Base-by-base conservation (phyloP, 2,329 filamentous ascomycete genomes). In the Pestalotiopsis fici region DNA sequence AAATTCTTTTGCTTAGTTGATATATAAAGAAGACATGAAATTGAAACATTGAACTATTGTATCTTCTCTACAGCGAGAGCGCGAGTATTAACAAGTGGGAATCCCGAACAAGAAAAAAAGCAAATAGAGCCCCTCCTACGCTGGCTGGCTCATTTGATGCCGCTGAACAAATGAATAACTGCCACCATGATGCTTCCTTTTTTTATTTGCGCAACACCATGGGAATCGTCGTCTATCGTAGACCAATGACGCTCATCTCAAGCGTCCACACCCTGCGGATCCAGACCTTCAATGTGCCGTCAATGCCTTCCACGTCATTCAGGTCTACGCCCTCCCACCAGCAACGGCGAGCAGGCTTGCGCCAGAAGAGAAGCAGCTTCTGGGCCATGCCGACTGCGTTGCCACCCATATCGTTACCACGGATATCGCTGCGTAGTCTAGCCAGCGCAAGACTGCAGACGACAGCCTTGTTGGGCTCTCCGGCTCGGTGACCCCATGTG, bases 321-420 rank as follows among this genome's bases (percentile, higher is more conserved):
- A 99, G 85, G 79, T 98, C 95, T 47, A 99, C 92, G 27, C 96
- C 96, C 79, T 99, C 96, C 96, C 96, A 99, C 96, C 96, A 99
- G 85, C 96, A 99, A 78, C 96, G 88, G 69, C 96, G 86, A 15
- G 96, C 96, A 18, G 96, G 96, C 82, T 99, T 99, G 72, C 96
- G 89, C 96, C 96, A 99, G 84, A 99, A 99, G 3, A 99, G 87
- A 15, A 99, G 86, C 59, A 99, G 87, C 83, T 99, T 99, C 80
- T 99, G 96, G 13, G 96, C 96, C 96, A 99, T 99, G 64, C 95
- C 95, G 21, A 98, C 94, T 0, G 94, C 92, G 77, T 91, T 94
- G 72, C 87, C 90, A 64, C 93, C 84, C 82, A 89, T 87, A 68
- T 91, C 89, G 74, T 90, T 91, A 73, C 95, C 93, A 65, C 94